Evolutionary conservation across 2,329 filamentous ascomycete genomes (phyloP).

Genomic region (Fusarium incarnatum): DNA sequence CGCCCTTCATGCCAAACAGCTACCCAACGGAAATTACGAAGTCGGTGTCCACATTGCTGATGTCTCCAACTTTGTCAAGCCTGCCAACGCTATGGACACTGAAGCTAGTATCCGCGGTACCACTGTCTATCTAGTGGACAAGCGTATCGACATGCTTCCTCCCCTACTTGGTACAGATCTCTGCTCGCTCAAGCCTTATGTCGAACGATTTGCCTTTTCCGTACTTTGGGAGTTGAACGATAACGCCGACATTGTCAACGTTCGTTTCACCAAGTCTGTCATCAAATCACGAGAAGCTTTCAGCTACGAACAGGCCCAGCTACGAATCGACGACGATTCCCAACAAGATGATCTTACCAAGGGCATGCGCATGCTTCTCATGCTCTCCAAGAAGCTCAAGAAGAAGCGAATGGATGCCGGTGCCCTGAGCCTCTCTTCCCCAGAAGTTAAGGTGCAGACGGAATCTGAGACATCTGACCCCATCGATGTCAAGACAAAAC

Average conservation of each 20-base stretch:
- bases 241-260: constrained; percentile 84
- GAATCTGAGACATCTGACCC: constrained; percentile 97
- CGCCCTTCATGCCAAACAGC: constrained; percentile 84
- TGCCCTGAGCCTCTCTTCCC: constrained; percentile 94
- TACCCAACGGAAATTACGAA: constrained; percentile 94
- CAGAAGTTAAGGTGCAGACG: constrained; percentile 94
- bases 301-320: constrained; percentile 95
- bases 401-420: constrained; percentile 97
- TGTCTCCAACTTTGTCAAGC: constrained; percentile 98
- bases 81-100: constrained; percentile 95
- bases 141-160: constrained; percentile 99
- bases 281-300: constrained; percentile 97
- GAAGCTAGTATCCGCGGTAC: constrained; percentile 95
- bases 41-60: constrained; percentile 99
- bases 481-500: constrained; percentile 95
- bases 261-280: constrained; percentile 96
- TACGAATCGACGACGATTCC: constrained; percentile 89
- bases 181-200: constrained; percentile 95
- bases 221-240: constrained; percentile 89
- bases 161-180: constrained; percentile 95
- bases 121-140: constrained; percentile 97
- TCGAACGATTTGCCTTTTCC: constrained; percentile 92
- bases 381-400: constrained; percentile 90
- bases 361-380: constrained; percentile 87
- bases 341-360: constrained; percentile 90